Base-by-base conservation (phyloP, 2,329 filamentous ascomycete genomes). In the Acrodontium crateriforme region DNA sequence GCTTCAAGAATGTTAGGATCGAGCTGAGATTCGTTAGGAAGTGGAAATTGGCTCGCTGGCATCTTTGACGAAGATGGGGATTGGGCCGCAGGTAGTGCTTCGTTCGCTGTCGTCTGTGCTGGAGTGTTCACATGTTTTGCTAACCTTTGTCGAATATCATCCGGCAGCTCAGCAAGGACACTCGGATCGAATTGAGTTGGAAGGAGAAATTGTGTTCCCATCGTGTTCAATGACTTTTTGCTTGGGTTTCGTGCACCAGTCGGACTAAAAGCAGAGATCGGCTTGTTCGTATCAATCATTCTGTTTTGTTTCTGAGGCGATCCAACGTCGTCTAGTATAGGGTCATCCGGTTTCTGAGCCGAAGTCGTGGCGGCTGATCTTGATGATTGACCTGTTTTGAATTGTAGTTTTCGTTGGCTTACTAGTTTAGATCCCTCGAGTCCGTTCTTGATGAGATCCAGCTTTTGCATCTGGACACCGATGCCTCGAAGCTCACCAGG, bases 401-500 rank as follows among this genome's bases (percentile, higher is more conserved):
- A 94, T 18, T 67, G 71, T 12, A 95, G 62, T 26, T 71, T 76
- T 38, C 69, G 76, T 52, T 95, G 87, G 44, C 83, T 92, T 35
- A 79, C 72, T 29, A 84, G 74, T 2, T 64, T 53, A 18, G 40
- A 44, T 1, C 59, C 67, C n/a, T 66, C 58, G 10, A n/a, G 10
- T 8, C 20, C 20, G 1, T 54, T 45, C 45, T 81, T 92, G 44
- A 89, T 59, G 0, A 78, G 73, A 42, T 94, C 84, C 3, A 98
- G 65, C 52, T 84, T 94, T 9, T 84, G 89, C 73, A 95, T 79
- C 49, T 94, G 87, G 1, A 95, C 70, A 0, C 89, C 89, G 7
- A 98, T 63, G 1, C 89, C 89, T 45, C 89, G 71, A n/a, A 98
- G 64, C 49, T 98, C 89, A 7, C 87, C 89, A 0, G 89, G 83